phyloP scores from a whole-genome alignment of 2,329 filamentous ascomycete genomes.

The Xylogone sp. region DNA sequence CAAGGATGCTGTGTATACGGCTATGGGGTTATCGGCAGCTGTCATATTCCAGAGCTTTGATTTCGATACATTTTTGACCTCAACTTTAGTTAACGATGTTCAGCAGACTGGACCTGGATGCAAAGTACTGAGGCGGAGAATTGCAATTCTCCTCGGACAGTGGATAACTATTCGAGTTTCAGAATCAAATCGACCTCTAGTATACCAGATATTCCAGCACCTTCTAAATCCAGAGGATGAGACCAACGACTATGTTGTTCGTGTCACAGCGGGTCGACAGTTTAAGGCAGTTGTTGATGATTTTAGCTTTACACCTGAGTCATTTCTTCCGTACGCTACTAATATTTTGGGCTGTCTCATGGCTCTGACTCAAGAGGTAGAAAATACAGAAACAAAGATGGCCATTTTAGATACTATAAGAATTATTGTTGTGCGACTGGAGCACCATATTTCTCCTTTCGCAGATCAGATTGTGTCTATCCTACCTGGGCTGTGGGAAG shows the following conservation, averaged over 20 bases:
- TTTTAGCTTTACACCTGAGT: constrained; percentile 71
- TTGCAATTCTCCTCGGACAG: constrained; percentile 83
- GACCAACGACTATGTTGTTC: constrained; percentile 86
- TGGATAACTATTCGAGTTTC: constrained; percentile 81
- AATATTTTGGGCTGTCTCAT: constrained; percentile 71
- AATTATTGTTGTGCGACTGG: constrained; percentile 75
- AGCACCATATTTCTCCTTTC: constrained; percentile 62
- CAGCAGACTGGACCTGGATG: constrained; percentile 60
- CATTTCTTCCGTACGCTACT: constrained; percentile 74
- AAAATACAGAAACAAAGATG: constrained; percentile 84
- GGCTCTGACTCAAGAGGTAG: constrained; percentile 72
- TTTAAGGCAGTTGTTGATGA: constrained; percentile 79
- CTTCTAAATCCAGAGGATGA: constrained; percentile 74
- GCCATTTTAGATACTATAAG: constrained; percentile 84
- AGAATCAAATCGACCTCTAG: constrained; percentile 62
- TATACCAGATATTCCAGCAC: constrained; percentile 88
- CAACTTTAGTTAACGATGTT: constrained; percentile 73
- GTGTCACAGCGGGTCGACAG: constrained; percentile 84
- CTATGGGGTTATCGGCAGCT: constrained; percentile 80
- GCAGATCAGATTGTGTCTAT: constrained; percentile 79
- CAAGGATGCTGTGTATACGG: constrained; percentile 93
- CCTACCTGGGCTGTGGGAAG: constrained; percentile 79
- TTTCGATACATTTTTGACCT: constrained; percentile 75
- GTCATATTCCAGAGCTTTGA: constrained; percentile 73
- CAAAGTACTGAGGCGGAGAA: constrained; percentile 81